These are phyloP conservation scores for Ophiostoma triangulosporum DNA, from an alignment of 2,329 filamentous ascomycete species.

Conservation along the genomic window DNA sequence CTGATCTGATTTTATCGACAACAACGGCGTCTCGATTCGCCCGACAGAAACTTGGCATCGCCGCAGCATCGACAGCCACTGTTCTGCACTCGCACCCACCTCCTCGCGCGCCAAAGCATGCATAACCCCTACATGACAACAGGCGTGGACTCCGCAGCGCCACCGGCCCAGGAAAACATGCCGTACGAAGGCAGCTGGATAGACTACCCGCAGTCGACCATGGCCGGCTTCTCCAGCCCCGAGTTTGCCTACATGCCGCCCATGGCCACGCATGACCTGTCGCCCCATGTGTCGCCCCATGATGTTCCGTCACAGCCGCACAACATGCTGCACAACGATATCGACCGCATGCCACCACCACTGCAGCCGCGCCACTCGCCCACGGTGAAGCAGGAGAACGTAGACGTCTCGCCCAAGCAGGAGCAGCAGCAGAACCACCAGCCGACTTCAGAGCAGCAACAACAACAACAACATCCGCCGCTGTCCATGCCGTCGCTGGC, in stretches of 20 bases:
- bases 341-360: constrained; percentile 42
- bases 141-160: constrained; percentile 33
- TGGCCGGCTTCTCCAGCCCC: constrained; percentile 51
- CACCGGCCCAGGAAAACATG: constrained; percentile 28
- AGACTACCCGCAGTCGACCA: constrained; percentile 54
- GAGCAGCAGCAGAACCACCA: constrained; percentile 6
- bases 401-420: constrained; percentile 1
- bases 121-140: constrained; percentile 28
- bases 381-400: constrained; percentile 2
- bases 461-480: not conserved
- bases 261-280: constrained; percentile 29
- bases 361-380: constrained; percentile 24
- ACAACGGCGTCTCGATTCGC: too few species aligned
- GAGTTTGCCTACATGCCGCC: constrained; percentile 44
- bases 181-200: constrained; percentile 33
- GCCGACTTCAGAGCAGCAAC: constrained; percentile 3
- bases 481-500: constrained; percentile 2
- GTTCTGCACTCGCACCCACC: not conserved
- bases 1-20: too few species aligned
- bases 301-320: too few species aligned
- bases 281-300: too few species aligned
- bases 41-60: not conserved
- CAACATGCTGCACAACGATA: constrained; percentile 24
- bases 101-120: constrained; percentile 21
- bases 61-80: too few species aligned